A percentile compares a stretch with the other conserved stretches of the same genome.
These are phyloP conservation scores for Cylindricascospora bacillispora DNA, from an alignment of 1,139 yeast species.

Conservation along the genomic window DNA sequence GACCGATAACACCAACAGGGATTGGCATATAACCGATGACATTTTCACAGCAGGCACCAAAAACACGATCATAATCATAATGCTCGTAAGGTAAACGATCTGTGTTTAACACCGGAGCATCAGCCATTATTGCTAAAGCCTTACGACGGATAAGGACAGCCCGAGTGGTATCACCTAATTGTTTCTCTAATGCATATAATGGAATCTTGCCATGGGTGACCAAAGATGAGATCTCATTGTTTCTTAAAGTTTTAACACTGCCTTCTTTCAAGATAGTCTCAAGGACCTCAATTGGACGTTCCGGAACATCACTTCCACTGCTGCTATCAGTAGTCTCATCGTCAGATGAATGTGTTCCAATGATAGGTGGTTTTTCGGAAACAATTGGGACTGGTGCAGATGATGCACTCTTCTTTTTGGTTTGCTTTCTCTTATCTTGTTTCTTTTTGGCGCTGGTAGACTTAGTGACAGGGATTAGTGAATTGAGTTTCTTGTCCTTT, in stretches of 20 bases:
- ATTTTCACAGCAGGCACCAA: slow-evolving; percentile 98
- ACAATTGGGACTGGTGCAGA: not conserved
- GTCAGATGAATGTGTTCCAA: slow-evolving; percentile 13
- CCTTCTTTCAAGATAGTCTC: slow-evolving; percentile 58
- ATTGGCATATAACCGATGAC: slow-evolving; percentile 93
- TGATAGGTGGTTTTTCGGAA: not conserved
- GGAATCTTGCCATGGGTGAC: slow-evolving; percentile 75
- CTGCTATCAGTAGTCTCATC: slow-evolving; percentile 27
- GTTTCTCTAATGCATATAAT: slow-evolving; percentile 85
- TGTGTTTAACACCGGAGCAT: slow-evolving; percentile 67
- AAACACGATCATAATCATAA: slow-evolving; percentile 90
- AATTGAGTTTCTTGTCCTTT: slow-evolving; percentile 3
- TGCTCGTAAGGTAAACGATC: slow-evolving; percentile 62
- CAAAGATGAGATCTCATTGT: slow-evolving; percentile 63
- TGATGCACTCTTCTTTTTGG: slow-evolving; percentile 1
- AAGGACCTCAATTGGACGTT: slow-evolving; percentile 48
- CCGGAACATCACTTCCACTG: slow-evolving; percentile 40
- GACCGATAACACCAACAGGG: slow-evolving; percentile 98
- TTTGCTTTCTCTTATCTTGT: not conserved
- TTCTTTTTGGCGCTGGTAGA: slow-evolving; percentile 4
- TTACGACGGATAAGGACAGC: slow-evolving; percentile 90
- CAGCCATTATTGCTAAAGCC: slow-evolving; percentile 72
- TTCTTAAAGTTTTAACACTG: slow-evolving; percentile 46
- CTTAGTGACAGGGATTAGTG: not conserved
- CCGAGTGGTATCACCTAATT: slow-evolving; percentile 71